These are phyloP conservation scores for Vanrija humicola DNA, from an alignment of 1,284 basidiomycete species.

Conservation along the genomic window DNA sequence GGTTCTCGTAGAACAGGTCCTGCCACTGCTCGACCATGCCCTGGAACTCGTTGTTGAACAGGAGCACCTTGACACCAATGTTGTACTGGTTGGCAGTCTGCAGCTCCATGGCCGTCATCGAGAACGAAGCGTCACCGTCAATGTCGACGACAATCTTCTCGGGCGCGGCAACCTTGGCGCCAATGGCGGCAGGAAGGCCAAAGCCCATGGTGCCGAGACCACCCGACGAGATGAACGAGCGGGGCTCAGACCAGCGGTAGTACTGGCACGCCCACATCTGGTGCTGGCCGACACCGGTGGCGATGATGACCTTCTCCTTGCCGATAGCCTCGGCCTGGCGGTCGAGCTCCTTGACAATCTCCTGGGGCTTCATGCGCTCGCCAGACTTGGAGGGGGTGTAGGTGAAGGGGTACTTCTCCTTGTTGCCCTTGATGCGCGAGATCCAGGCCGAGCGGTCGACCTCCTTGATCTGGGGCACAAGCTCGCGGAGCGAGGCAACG, in stretches of 20 bases:
- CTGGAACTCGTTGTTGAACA: conserved; percentile 92
- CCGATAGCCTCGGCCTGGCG: conserved; percentile 61
- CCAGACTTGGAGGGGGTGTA: conserved; percentile 66
- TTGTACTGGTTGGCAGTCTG: conserved; percentile 84
- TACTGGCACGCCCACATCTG: conserved; percentile 99
- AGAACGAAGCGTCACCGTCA: conserved; percentile 96
- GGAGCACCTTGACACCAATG: conserved; percentile 86
- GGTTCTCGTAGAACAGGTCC: conserved; percentile 85
- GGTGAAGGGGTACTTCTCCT: conserved; percentile 84
- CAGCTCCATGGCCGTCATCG: conserved; percentile 99
- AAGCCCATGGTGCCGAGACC: conserved; percentile 98
- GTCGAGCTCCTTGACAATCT: conserved; percentile 90
- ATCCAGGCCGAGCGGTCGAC: conserved; percentile 76
- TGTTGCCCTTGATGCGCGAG: conserved; percentile 76
- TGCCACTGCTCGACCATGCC: conserved; percentile 99
- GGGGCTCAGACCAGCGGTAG: conserved; percentile 84
- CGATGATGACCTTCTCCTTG: conserved; percentile 79
- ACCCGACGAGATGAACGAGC: conserved; percentile 91
- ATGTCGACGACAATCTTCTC: conserved; percentile 92
- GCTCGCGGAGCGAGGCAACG: conserved; percentile 69
- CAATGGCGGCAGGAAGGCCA: conserved; percentile 88
- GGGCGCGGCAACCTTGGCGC: conserved; percentile 93
- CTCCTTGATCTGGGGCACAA: conserved; percentile 71
- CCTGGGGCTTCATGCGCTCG: conserved; percentile 87
- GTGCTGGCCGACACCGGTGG: conserved; percentile 97